Base-by-base conservation (phyloP, 345 rosid genomes). In the Conringia planisiliqua region DNA sequence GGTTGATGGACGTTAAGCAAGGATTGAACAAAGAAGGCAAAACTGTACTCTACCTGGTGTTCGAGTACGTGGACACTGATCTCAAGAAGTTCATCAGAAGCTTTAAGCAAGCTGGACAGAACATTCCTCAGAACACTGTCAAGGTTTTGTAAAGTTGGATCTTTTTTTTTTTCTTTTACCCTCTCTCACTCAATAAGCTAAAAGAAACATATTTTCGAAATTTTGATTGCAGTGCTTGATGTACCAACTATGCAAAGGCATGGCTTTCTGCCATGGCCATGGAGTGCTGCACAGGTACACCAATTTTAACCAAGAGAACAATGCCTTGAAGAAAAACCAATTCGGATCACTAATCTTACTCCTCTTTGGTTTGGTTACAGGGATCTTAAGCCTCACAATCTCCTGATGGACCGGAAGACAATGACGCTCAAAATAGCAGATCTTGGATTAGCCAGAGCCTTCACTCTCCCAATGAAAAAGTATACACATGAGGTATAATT, bases 341-440 rank as follows among this genome's bases (percentile, higher is more conserved):
- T 42, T 56, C 12, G 3, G 10, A 36, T 35, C 32, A 11, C 9
- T 58, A 1, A 71, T 57, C 32, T 48, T 32, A 20, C 22, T 14
- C 43, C 56, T 63, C 26, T 48, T 46, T 50, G 32, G 27, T 76
- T 48, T 18, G 29, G 1, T 62, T 60, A 24, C 51, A 94, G 97
- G 90, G 96, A 94, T 78, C 98, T 91, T 72, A 91, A 94, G 81
- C 98, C 98, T 70, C 97, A 93, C 71, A 91, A 90, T 85, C 88
- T 93, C 20, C 74, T 93, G 82, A 89, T 93, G 97, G 97, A 90
- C 48, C 77, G 88, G 59, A 86, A 85, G 82, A 78, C 90, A 24
- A 80, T 78, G 93, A 76, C 76, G 63, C 98, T 90, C 33, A 93
- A 93, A 52, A 94, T 94, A 40, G 98, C 98, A 7, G 98, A 94